Conservation (phyloP, 163 green algal species). For the Scenedesmus sp. region DNA sequence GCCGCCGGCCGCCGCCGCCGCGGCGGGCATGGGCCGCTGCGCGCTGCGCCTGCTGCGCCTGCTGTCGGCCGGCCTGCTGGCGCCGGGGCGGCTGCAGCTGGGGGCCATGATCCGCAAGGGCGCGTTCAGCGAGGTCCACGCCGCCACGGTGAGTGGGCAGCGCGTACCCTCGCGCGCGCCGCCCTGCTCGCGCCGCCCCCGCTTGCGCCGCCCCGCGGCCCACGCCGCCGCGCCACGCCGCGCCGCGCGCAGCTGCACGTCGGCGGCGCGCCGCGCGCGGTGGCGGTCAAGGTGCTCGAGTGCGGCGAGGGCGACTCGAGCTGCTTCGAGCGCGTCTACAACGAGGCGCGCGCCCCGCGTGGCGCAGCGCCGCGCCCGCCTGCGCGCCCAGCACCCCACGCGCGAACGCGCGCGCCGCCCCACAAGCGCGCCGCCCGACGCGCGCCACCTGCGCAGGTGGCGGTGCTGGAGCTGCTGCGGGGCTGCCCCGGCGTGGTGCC, state of each 20-base stretch:
- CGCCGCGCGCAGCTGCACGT: background rate
- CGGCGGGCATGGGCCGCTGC: background rate
- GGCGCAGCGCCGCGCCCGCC: background rate
- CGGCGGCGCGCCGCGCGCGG: background rate
- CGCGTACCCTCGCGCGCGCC: background rate
- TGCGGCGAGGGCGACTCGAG: background rate
- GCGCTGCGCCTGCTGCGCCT: conserved; percentile 35
- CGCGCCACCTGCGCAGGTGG: conserved; percentile 22
- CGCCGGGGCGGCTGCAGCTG: background rate
- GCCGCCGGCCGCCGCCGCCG: background rate
- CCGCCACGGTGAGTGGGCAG: conserved; percentile 35
- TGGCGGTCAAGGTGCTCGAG: conserved; percentile 17
- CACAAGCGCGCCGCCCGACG: too few species aligned
- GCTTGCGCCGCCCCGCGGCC: too few species aligned
- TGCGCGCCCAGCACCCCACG: too few species aligned
- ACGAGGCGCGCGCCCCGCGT: background rate
- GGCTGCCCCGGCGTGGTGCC: conserved; percentile 15
- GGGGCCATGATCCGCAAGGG: conserved; percentile 35
- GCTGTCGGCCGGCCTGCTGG: background rate
- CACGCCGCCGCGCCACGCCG: too few species aligned
- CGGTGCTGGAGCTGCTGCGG: conserved; percentile 13
- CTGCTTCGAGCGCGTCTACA: conserved; percentile 38
- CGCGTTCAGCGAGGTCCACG: conserved; percentile 23
- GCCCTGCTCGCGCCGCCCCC: background rate
- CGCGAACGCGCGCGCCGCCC: too few species aligned